Conservation (phyloP, 306 rosid species). For the Castanea crenata region DNA sequence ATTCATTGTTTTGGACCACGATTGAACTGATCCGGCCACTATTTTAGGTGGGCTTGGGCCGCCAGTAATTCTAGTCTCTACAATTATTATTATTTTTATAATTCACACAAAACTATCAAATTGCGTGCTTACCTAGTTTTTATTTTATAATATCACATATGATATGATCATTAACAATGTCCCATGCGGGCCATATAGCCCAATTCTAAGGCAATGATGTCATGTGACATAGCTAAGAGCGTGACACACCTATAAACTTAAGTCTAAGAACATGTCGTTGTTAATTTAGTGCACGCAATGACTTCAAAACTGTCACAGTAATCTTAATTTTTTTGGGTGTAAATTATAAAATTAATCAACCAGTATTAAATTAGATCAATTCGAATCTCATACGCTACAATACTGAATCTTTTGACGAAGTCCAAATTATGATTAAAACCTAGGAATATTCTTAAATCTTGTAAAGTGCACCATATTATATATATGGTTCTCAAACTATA, state of each 20-base stretch:
- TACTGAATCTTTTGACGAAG: too few species aligned
- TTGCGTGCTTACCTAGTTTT: neutral
- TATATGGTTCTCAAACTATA: neutral
- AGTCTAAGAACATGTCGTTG: neutral
- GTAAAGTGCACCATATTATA: neutral
- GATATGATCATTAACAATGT: neutral
- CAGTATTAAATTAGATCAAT: too few species aligned
- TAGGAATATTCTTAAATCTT: neutral
- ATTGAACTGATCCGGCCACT: too few species aligned
- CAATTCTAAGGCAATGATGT: neutral
- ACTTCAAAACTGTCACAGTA: too few species aligned
- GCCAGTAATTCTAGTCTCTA: too few species aligned
- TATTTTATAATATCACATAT: neutral
- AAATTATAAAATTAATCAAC: too few species aligned
- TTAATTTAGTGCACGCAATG: neutral
- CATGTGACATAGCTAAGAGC: neutral
- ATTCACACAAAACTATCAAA: neutral
- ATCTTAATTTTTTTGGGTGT: too few species aligned
- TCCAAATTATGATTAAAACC: neutral
- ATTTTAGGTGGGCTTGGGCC: too few species aligned
- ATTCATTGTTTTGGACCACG: too few species aligned
- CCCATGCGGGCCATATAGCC: neutral
- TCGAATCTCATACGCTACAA: too few species aligned
- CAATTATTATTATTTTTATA: neutral
- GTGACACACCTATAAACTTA: neutral